Percentiles rank a stretch among this genome's conserved stretches.
phyloP scores from a whole-genome alignment of 352 stramenopile species.

The Globisporangium nodosum region DNA sequence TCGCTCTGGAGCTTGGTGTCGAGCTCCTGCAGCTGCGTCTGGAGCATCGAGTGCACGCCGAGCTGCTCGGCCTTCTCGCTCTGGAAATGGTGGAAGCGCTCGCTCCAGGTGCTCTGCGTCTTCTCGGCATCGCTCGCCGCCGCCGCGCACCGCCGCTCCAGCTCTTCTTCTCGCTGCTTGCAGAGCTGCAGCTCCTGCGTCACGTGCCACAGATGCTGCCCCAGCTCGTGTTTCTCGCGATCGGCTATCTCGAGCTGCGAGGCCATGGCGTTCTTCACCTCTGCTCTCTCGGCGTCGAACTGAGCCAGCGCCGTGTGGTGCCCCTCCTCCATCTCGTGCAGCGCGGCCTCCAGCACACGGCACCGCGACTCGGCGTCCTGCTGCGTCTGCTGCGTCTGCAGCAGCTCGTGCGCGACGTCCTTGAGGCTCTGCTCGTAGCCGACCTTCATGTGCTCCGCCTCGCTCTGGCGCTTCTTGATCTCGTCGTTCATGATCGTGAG shows the following conservation, averaged over 20 bases:
- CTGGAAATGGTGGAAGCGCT: slow-evolving; percentile 39
- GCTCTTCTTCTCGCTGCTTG: slow-evolving; percentile 24
- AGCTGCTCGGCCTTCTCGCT: slow-evolving; percentile 36
- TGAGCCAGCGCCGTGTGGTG: slow-evolving; percentile 15
- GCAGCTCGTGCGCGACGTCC: slow-evolving; percentile 24
- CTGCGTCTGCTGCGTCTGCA: slow-evolving; percentile 21
- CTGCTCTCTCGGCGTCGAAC: slow-evolving; percentile 15
- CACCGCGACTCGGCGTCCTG: slow-evolving; percentile 11
- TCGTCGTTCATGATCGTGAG: slow-evolving; percentile 59
- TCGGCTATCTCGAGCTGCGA: slow-evolving; percentile 14
- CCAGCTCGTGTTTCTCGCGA: slow-evolving; percentile 52
- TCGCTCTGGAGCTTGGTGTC: slow-evolving; percentile 30
- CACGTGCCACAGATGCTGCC: slow-evolving; percentile 53
- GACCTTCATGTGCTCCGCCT: slow-evolving; percentile 24
- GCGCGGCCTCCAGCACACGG: slow-evolving; percentile 15
- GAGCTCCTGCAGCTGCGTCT: slow-evolving; percentile 30
- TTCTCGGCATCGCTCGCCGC: slow-evolving; percentile 23
- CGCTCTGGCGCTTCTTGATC: slow-evolving; percentile 34
- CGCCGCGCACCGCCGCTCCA: slow-evolving; percentile 16
- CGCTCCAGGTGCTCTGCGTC: slow-evolving; percentile 17
- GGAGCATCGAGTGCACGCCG: slow-evolving; percentile 22
- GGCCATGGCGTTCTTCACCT: slow-evolving; percentile 4
- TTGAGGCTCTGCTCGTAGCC: slow-evolving; percentile 32
- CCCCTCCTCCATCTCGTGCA: slow-evolving; percentile 15
- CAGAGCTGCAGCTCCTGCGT: slow-evolving; percentile 40